Base-by-base conservation (phyloP, 805 yeast species). In the Candida broadrunensis region DNA sequence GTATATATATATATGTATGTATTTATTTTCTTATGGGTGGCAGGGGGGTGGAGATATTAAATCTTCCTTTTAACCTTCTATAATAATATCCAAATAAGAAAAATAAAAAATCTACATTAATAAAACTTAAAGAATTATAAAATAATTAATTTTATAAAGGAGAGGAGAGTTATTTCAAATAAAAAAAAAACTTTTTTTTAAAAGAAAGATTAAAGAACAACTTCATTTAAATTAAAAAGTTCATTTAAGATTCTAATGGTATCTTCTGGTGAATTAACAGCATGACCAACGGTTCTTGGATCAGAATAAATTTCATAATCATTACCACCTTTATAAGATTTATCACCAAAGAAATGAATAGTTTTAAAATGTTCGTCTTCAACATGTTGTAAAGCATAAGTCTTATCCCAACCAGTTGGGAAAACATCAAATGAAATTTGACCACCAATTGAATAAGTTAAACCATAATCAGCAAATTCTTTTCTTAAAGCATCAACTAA, bases 341-440 rank as follows among this genome's bases (percentile, higher is more conserved):
- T 93, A 79, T 93, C 99, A 72, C 99, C 99, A 63, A 93, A 93
- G 82, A 93, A 93, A 75, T 93, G 98, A 58, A 93, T 88, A 55
- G 80, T 77, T 59, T 81, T 76, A 74, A 90, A 93, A 51, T 85
- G 81, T 70, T 91, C 97, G 45, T 75, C 67, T 58, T 72, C 88
- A 55, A 93, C 90, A 70, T 91, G 99, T 70, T 85, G 89, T 63
- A 93, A 80, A 70, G 96, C 88, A 76, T 91, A 93, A 47, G 99
- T 93, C 81, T 93, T 93, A 72, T 93, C 99, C 99, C 99, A 93
- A 61, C 99, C 99, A 49, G 97, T 88, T 75, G 99, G 99, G 91
- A 93, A 93, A 50, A 93, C 98, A 61, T 93, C 99, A 59, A 93
- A 93, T 26, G 98, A 91, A 66, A 93, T 93, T 78, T 93, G 98